Conservation (phyloP, 192 early-diverging fungal genomes). For the Coemansia sp. region DNA sequence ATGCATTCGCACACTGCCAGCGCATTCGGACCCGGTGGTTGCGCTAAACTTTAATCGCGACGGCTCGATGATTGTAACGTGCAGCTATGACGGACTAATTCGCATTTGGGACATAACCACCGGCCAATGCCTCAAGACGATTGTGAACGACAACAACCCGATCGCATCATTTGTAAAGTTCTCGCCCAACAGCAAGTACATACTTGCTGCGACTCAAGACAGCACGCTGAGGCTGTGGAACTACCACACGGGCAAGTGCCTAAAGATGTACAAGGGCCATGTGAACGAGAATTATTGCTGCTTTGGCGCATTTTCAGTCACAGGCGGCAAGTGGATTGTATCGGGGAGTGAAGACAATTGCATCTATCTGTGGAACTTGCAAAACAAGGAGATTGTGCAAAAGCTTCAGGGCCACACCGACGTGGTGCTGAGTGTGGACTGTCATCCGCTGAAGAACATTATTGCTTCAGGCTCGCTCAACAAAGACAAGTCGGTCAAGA, state of each 20-base stretch:
- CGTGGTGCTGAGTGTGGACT: constrained; percentile 86
- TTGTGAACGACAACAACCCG: constrained; percentile 94
- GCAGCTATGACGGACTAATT: constrained; percentile 93
- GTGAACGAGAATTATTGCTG: constrained; percentile 89
- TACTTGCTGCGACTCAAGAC: constrained; percentile 92
- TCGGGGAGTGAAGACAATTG: constrained; percentile 90
- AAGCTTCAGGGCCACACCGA: constrained; percentile 91
- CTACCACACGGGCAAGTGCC: constrained; percentile 87
- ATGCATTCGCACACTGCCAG: constrained; percentile 87
- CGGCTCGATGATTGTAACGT: constrained; percentile 93
- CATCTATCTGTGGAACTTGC: constrained; percentile 98
- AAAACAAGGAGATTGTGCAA: constrained; percentile 93
- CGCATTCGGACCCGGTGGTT: constrained; percentile 94
- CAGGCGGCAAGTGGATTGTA: constrained; percentile 87
- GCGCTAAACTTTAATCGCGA: constrained; percentile 97
- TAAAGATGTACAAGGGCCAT: constrained; percentile 95
- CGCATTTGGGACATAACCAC: constrained; percentile 98
- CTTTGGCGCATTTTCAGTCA: constrained; percentile 92
- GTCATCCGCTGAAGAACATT: constrained; percentile 91
- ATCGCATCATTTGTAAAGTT: constrained; percentile 98
- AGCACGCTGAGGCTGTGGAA: constrained; percentile 94
- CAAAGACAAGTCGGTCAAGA: constrained; percentile 83
- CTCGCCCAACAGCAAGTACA: constrained; percentile 98
- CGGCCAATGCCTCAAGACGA: constrained; percentile 96
- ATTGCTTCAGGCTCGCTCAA: constrained; percentile 94